Percentiles rank a stretch among this genome's conserved stretches.
Evolutionary conservation across 2,329 filamentous ascomycete genomes (phyloP).

Genomic region (Colletotrichum euphorbiae): DNA sequence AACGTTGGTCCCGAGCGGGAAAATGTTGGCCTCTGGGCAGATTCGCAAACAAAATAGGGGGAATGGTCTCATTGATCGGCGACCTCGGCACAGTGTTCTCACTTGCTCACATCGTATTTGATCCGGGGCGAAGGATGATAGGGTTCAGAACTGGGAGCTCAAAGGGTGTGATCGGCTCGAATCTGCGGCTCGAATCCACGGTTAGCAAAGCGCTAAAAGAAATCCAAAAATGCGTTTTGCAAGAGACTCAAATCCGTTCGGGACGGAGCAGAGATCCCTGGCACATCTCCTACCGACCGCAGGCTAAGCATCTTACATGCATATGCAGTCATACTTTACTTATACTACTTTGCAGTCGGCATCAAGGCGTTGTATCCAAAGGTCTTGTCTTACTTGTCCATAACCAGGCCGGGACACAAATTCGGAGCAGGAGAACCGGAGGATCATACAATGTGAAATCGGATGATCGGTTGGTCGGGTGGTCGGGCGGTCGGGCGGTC

Average conservation of each 20-base stretch:
- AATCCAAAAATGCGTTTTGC: too few species aligned
- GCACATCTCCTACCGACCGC: constrained; percentile 5
- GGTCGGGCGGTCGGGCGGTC: not conserved
- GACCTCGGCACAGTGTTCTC: not conserved
- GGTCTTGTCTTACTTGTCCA: too few species aligned
- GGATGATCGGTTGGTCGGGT: not conserved
- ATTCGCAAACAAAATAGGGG: not conserved
- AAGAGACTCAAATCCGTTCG: constrained; percentile 7
- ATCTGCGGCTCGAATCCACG: too few species aligned
- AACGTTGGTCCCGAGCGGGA: not conserved
- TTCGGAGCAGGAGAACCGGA: constrained; percentile 13
- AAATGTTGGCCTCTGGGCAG: constrained; percentile 4
- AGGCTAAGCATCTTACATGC: constrained; percentile 4
- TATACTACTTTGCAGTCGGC: too few species aligned
- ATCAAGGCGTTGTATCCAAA: too few species aligned
- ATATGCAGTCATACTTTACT: too few species aligned
- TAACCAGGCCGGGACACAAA: not conserved
- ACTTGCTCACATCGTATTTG: not conserved
- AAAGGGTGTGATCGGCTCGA: too few species aligned
- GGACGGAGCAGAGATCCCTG: constrained; percentile 3
- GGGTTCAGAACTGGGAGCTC: not conserved
- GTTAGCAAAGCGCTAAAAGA: too few species aligned
- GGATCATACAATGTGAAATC: not conserved
- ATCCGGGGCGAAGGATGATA: not conserved
- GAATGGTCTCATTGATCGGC: constrained; percentile 15